phyloP scores from a whole-genome alignment of 2,329 filamentous ascomycete genomes.

The Neonectria neomacrospora region DNA sequence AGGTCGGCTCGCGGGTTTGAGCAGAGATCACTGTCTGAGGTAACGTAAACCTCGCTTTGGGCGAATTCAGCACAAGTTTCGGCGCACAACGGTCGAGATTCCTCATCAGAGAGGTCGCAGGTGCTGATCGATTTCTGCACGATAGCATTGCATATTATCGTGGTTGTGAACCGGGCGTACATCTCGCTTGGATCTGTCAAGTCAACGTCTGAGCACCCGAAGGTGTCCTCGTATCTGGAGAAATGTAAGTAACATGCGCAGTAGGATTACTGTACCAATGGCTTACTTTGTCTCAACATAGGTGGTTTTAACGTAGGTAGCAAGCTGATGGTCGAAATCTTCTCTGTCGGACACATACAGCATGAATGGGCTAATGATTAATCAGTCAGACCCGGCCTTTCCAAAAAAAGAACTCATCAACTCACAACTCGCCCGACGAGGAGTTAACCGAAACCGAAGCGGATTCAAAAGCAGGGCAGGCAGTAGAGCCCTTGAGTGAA shows the following conservation, averaged over 20 bases:
- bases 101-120: conserved; percentile 73
- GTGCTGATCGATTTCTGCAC: conserved; percentile 84
- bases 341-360: conserved; percentile 78
- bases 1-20: conserved; percentile 72
- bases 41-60: conserved; percentile 87
- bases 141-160: conserved; percentile 91
- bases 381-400: conserved; percentile 27
- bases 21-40: conserved; percentile 79
- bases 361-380: conserved; percentile 78
- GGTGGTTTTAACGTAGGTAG: conserved; percentile 75
- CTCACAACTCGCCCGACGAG: conserved; percentile 72
- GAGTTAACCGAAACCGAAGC: conserved; percentile 76
- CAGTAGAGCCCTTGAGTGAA: conserved; percentile 74
- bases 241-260: conserved; percentile 23
- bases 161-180: conserved; percentile 94
- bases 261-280: neutral
- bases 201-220: conserved; percentile 84
- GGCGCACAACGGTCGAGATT: conserved; percentile 83
- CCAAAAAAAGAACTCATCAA: conserved; percentile 31
- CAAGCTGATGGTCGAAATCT: conserved; percentile 82
- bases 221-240: conserved; percentile 78
- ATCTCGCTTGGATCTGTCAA: conserved; percentile 81
- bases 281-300: conserved; percentile 84
- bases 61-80: conserved; percentile 89
- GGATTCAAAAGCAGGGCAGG: conserved; percentile 77